A percentile compares a stretch with the other conserved stretches of the same genome.
Conservation (phyloP, 768 basidiomycete species). For the Ramaria rubella region DNA sequence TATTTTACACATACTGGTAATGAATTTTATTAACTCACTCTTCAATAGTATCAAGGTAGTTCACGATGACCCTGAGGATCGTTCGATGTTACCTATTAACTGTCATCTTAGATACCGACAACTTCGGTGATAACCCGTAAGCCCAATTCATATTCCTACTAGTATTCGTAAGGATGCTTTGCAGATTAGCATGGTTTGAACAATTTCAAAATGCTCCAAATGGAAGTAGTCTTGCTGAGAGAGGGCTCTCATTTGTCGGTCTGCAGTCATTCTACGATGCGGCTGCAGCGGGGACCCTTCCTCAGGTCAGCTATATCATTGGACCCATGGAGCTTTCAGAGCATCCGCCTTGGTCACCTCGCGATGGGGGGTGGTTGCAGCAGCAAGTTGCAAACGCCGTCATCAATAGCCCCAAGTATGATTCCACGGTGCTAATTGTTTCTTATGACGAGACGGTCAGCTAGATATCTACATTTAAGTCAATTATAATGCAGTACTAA, state of each 20-base stretch:
- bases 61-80: no score
- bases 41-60: neutral
- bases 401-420: conserved; percentile 12
- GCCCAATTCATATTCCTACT: no score
- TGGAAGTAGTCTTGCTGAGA: conserved; percentile 1
- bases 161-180: no score
- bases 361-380: conserved; percentile 10
- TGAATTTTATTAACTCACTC: neutral
- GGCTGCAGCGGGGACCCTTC: conserved; percentile 8
- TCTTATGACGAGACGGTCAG: conserved; percentile 15
- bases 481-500: no score
- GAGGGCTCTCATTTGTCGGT: conserved; percentile 10
- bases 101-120: neutral
- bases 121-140: conserved; percentile 12
- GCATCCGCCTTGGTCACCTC: conserved; percentile 7
- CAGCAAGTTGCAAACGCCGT: conserved; percentile 11
- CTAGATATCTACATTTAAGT: no score
- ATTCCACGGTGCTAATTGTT: conserved; percentile 9
- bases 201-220: conserved; percentile 4
- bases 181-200: conserved; percentile 9
- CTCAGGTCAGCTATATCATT: conserved; percentile 12
- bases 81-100: no score
- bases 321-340: conserved; percentile 11
- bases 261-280: conserved; percentile 9
- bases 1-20: neutral